Evolutionary conservation across 169 alveolate genomes (phyloP), one percentile per base, ranked within the genome.

Genomic region (Cryptosporidium ubiquitum): DNA sequence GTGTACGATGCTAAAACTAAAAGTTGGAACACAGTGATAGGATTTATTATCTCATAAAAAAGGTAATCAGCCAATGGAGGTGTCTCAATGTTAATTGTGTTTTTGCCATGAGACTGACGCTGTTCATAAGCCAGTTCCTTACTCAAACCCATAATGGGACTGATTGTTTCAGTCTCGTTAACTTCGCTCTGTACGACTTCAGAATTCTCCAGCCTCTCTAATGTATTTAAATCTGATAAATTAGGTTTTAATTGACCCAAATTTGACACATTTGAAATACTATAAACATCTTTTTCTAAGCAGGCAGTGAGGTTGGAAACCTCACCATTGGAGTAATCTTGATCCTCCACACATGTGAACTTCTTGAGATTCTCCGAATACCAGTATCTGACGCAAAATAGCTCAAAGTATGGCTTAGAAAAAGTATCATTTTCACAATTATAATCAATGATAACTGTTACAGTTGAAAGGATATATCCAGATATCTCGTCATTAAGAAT

Each of bases 1-100:
- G 91, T 91, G 93, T 95, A 95, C 9, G 95, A 85, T 6, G 92
- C 84, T 37, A 94, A 91, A 70, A 93, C 85, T 66, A 91, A 92
- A 20, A 93, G 69, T 84, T 94, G 93, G 86, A 94, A 94, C 39
- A 93, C 74, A 47, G 92, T 92, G 44, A 93, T 92, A 10, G 95
- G 95, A 69, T 92, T 68, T 69, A 85, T 69, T 4, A 91, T 69
- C 68, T 92, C 95, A 55, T 84, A 68, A 0, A 61, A 20, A 5
- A 91, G 68, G 3, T 84, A 57, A 29, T 61, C 6, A 12, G 33
- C 12, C 0, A 85, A 57, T 7, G 91, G 61, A n/a, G 93, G 93
- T 66, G 73, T 26, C 26, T 85, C 85, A 20, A 91, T 73, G 10
- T 35, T 20, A 7, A 91, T 91, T 23, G 61, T 68, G 33, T 79